A percentile compares a stretch with the other conserved stretches of the same genome.
Evolutionary conservation across 2,329 filamentous ascomycete genomes (phyloP).

Genomic region (Talaromyces sp.): DNA sequence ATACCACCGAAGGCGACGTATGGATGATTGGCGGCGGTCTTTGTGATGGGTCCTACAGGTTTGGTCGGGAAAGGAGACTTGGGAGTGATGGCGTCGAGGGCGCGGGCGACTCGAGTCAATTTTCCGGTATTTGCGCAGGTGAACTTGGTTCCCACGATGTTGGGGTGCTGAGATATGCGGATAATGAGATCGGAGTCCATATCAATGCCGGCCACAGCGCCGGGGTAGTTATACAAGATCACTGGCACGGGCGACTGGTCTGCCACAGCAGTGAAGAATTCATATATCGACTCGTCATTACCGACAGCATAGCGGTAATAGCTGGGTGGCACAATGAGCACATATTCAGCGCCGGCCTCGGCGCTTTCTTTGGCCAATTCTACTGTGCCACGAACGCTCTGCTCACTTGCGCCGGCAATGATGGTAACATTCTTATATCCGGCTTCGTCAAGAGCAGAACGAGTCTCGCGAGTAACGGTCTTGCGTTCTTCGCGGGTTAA

Average conservation of each 20-base stretch:
- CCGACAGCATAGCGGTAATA: constrained; percentile 75
- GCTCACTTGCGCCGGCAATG: constrained; percentile 77
- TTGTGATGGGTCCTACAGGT: constrained; percentile 24
- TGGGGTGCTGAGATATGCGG: constrained; percentile 72
- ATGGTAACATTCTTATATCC: constrained; percentile 74
- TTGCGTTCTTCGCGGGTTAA: constrained; percentile 74
- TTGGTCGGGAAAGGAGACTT: constrained; percentile 32
- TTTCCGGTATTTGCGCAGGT: constrained; percentile 90
- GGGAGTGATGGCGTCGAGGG: constrained; percentile 68
- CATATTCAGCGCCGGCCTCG: constrained; percentile 72
- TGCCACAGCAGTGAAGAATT: constrained; percentile 73
- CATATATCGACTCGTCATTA: constrained; percentile 68
- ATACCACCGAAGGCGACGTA: constrained; percentile 90
- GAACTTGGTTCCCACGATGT: constrained; percentile 87
- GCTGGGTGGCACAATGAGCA: constrained; percentile 73
- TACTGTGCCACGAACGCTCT: constrained; percentile 77
- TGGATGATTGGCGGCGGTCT: constrained; percentile 34
- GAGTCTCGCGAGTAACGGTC: constrained; percentile 70
- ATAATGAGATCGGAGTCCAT: constrained; percentile 87
- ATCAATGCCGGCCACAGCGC: constrained; percentile 80
- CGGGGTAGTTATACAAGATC: constrained; percentile 87
- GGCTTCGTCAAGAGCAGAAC: constrained; percentile 76
- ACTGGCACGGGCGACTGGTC: constrained; percentile 73
- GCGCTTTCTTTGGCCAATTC: constrained; percentile 66
- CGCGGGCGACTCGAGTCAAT: constrained; percentile 74